Evolutionary conservation across 2,329 filamentous ascomycete genomes (phyloP).

Genomic region (Pseudohalonectria lignicola): DNA sequence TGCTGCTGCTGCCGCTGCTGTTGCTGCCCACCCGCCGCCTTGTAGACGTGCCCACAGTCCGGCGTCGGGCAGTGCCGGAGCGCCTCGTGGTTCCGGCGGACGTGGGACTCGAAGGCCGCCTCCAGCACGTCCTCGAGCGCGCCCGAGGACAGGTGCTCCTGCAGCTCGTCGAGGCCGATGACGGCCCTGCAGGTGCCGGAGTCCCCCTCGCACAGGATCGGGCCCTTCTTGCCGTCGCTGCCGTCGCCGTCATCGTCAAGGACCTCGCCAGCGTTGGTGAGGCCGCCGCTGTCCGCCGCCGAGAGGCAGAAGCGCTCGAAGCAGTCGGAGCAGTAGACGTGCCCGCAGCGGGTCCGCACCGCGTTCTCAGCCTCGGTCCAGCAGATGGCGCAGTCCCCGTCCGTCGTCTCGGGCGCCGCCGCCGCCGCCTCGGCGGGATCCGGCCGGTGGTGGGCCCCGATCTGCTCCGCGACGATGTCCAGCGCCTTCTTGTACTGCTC

Average conservation of each 20-base stretch:
- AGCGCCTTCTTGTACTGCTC: conserved; percentile 9
- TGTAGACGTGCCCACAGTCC: conserved; percentile 30
- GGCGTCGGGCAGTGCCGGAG: conserved; percentile 29
- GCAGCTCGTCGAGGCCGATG: conserved; percentile 15
- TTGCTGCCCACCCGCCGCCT: conserved; percentile 13
- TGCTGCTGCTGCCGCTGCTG: background rate
- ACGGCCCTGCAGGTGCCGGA: conserved; percentile 11
- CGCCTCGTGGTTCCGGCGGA: conserved; percentile 17
- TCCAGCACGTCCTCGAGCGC: conserved; percentile 24
- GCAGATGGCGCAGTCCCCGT: conserved; percentile 21
- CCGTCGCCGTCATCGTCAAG: background rate
- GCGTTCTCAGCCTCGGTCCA: conserved; percentile 23
- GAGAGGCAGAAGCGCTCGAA: conserved; percentile 21
- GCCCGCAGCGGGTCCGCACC: conserved; percentile 22
- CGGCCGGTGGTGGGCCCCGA: background rate
- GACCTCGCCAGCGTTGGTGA: conserved; percentile 1
- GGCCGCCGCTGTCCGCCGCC: conserved; percentile 1
- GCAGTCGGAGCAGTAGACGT: conserved; percentile 30
- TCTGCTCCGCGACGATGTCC: conserved; percentile 5
- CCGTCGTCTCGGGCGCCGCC: too few relatives aligned
- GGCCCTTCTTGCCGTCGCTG: background rate
- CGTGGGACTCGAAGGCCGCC: conserved; percentile 21
- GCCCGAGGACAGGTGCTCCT: conserved; percentile 17
- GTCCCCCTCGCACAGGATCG: conserved; percentile 16
- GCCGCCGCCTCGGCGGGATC: background rate